These are phyloP conservation scores for Pisolithus microcarpus DNA, from an alignment of 768 basidiomycete genomes.

Conservation along the genomic window DNA sequence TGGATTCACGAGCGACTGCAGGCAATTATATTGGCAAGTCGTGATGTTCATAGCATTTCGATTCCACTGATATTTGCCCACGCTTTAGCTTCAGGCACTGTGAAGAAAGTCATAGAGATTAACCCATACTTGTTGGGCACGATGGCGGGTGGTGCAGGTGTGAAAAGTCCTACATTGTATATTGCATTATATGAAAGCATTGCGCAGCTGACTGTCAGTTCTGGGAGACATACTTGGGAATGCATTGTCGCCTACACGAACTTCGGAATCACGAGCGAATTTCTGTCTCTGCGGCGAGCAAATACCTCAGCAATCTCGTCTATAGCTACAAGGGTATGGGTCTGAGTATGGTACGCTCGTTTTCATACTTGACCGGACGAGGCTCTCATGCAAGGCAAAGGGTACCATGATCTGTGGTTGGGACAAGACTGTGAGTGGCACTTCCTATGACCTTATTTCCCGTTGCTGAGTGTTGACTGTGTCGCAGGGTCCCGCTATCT, in stretches of 20 bases:
- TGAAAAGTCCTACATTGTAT: slow-evolving; percentile 18
- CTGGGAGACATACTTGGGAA: slow-evolving; percentile 99
- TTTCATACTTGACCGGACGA: not conserved
- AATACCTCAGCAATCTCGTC: slow-evolving; percentile 94
- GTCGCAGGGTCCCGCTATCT: slow-evolving; percentile 81
- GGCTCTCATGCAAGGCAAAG: slow-evolving; percentile 31
- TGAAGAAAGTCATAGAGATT: slow-evolving; percentile 99
- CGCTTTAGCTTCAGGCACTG: slow-evolving; percentile 79
- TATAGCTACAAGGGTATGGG: slow-evolving; percentile 99
- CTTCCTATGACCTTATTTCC: not conserved
- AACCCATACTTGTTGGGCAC: slow-evolving; percentile 98
- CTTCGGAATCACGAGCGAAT: slow-evolving; percentile 94
- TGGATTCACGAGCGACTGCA: slow-evolving; percentile 96
- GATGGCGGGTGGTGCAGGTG: slow-evolving; percentile 98
- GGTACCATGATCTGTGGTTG: slow-evolving; percentile 99
- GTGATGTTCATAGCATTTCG: not conserved
- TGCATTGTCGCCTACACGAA: slow-evolving; percentile 95
- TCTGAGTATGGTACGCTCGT: slow-evolving; percentile 80
- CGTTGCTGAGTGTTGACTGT: slow-evolving; percentile 6
- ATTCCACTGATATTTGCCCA: not conserved
- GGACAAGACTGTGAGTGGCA: slow-evolving; percentile 83
- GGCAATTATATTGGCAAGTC: slow-evolving; percentile 90
- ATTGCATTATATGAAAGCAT: slow-evolving; percentile 2
- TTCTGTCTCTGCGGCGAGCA: slow-evolving; percentile 97
- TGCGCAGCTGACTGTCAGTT: slow-evolving; percentile 84